These are phyloP conservation scores for Corymbia calophylla DNA, from an alignment of 441 rosid genomes.

Conservation along the genomic window DNA sequence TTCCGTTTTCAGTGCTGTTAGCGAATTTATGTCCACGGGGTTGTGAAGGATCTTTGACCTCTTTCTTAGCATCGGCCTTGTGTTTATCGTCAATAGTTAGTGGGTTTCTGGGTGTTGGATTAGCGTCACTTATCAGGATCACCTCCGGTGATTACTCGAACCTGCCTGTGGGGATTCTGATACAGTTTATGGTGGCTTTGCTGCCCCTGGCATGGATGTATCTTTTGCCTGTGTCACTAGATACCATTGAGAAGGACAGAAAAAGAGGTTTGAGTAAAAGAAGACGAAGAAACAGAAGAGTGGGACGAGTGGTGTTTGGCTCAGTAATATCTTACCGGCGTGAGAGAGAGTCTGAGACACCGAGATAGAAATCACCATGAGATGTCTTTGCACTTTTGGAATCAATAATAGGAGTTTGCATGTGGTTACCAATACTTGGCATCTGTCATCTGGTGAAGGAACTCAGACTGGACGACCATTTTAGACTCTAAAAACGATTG, in stretches of 20 bases:
- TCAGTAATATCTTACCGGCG: constrained; percentile 32
- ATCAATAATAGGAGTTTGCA: neutral
- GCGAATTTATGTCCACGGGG: constrained; percentile 69
- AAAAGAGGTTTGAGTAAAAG: constrained; percentile 41
- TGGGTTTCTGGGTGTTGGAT: constrained; percentile 61
- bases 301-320: constrained; percentile 41
- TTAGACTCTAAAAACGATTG: neutral
- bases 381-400: neutral
- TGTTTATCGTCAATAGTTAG: constrained; percentile 61
- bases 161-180: constrained; percentile 44
- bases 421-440: neutral
- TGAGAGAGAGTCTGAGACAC: constrained; percentile 49
- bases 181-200: constrained; percentile 61
- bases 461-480: neutral
- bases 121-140: constrained; percentile 57
- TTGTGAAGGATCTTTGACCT: constrained; percentile 75
- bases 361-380: constrained; percentile 3
- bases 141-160: constrained; percentile 50
- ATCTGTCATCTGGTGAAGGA: neutral
- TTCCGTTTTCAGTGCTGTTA: constrained; percentile 55
- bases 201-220: constrained; percentile 53
- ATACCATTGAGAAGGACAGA: constrained; percentile 29
- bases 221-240: constrained; percentile 34
- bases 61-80: constrained; percentile 62
- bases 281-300: constrained; percentile 42